Base-by-base conservation (phyloP, 352 stramenopile genomes). In the Nothophytophthora sp. region DNA sequence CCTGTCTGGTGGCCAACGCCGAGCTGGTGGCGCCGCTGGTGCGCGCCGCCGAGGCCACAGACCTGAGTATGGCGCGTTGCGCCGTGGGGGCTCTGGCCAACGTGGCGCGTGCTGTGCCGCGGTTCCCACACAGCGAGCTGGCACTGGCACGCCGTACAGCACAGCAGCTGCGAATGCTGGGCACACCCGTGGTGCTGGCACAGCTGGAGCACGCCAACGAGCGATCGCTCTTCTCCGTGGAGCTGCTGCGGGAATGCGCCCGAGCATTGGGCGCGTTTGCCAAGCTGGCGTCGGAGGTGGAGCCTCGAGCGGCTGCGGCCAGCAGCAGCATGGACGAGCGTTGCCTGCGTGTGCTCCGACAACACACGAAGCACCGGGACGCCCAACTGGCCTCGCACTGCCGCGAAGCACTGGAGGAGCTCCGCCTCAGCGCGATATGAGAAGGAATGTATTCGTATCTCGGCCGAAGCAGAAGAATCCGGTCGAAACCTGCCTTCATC, bases 181-280 rank as follows among this genome's bases (percentile, higher is more conserved):
- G 70, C 9, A 75, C 70, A 5, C 67, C 53, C 3, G 64, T 83
- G 0, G 62, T 87, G 33, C 47, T 78, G 2, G 51, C 67, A 9
- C 61, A 74, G 24, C 63, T 92, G 8, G 64, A 68, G 15, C 73
- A 84, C 27, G 69, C 74, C 22, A 84, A 46, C 20, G 45, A 73
- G 37, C 54, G 47, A 12, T 76, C 72, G 9, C 60, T 83, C 1
- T 88, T 85, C 55, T 76, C 81, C 20, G 70, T 92, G 29, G 79
- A 90, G 53, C 43, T 92, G 8, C 65, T 88, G 36, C 75, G 81
- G n/a, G 81, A 92, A 56, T 88, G 77, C 15, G 72, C 79, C 3
- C 77, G 79, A 38, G 79, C 77, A 13, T 61, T 90, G 5, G 58
- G 64, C 20, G 71, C 50, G 24, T 89, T 91, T 38, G 61, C 65